A percentile compares a stretch with the other conserved stretches of the same genome.
phyloP scores from a whole-genome alignment of 352 stramenopile species.

The Aphanomyces stellatus region DNA sequence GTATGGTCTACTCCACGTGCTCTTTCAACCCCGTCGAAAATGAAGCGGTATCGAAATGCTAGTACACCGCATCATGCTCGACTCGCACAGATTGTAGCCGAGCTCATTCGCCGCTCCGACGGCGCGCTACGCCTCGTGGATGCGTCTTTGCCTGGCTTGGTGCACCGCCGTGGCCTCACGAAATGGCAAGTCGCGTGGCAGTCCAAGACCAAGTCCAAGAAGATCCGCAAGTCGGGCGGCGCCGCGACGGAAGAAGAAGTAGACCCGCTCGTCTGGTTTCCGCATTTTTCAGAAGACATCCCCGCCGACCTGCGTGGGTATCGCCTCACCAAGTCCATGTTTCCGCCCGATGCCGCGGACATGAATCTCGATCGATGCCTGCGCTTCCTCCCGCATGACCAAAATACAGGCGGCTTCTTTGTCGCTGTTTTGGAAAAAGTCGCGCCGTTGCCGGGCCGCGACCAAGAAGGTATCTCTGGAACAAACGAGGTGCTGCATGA shows the following conservation, averaged over 20 bases:
- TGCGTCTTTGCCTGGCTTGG: slow-evolving; percentile 17
- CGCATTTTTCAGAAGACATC: slow-evolving; percentile 28
- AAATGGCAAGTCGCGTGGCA: slow-evolving; percentile 57
- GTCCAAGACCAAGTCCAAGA: slow-evolving; percentile 37
- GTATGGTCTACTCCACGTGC: slow-evolving; percentile 80
- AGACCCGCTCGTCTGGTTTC: slow-evolving; percentile 7
- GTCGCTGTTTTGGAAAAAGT: slow-evolving; percentile 73
- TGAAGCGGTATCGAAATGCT: slow-evolving; percentile 82
- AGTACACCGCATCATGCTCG: too few species aligned
- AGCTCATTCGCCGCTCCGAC: slow-evolving; percentile 58
- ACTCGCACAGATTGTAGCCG: slow-evolving; percentile 73
- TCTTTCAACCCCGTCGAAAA: slow-evolving; percentile 91
- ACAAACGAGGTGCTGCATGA: not conserved
- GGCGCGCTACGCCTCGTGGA: slow-evolving; percentile 56
- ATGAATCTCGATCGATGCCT: slow-evolving; percentile 64
- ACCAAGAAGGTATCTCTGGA: not conserved
- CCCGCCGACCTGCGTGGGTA: slow-evolving; percentile 15
- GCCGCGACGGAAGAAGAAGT: not conserved
- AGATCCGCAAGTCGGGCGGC: slow-evolving; percentile 27
- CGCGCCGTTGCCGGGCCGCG: not conserved
- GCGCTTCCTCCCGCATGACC: slow-evolving; percentile 86
- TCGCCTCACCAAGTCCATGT: slow-evolving; percentile 31
- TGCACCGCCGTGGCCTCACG: slow-evolving; percentile 19
- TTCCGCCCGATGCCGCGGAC: slow-evolving; percentile 31
- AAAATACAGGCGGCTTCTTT: slow-evolving; percentile 92